Conservation (phyloP, 345 rosid genomes). For the Carallia pectinifolia region DNA sequence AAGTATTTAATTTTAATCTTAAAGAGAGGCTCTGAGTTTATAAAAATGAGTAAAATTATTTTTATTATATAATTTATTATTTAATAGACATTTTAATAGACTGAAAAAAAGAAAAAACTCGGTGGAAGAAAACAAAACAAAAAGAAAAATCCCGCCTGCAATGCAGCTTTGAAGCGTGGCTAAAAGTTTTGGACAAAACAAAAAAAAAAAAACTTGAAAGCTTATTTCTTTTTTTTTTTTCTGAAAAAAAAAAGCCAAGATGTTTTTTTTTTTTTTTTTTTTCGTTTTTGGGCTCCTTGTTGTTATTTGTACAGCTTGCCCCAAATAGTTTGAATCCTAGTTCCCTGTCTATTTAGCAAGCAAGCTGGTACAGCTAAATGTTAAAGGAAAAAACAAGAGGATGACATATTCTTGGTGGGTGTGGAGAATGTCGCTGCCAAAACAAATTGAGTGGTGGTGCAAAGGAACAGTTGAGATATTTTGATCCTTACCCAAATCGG, state of each 20-base stretch:
- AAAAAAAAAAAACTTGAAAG: neutral
- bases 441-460: neutral
- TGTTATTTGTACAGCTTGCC: neutral
- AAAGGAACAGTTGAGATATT: neutral
- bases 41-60: no score
- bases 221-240: neutral
- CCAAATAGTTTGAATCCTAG: neutral
- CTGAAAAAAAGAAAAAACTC: no score
- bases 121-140: neutral
- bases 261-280: no score
- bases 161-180: neutral
- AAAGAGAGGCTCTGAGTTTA: no score
- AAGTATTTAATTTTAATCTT: no score
- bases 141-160: neutral
- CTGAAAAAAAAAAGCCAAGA: neutral
- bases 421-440: conserved; percentile 2
- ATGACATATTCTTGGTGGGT: neutral
- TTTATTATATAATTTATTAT: no score
- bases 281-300: neutral
- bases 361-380: conserved; percentile 3
- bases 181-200: neutral
- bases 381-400: conserved; percentile 12
- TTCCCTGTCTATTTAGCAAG: neutral
- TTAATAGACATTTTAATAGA: no score
- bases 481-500: no score